Base-by-base conservation (phyloP, 768 basidiomycete genomes). In the Mycena latifolia region DNA sequence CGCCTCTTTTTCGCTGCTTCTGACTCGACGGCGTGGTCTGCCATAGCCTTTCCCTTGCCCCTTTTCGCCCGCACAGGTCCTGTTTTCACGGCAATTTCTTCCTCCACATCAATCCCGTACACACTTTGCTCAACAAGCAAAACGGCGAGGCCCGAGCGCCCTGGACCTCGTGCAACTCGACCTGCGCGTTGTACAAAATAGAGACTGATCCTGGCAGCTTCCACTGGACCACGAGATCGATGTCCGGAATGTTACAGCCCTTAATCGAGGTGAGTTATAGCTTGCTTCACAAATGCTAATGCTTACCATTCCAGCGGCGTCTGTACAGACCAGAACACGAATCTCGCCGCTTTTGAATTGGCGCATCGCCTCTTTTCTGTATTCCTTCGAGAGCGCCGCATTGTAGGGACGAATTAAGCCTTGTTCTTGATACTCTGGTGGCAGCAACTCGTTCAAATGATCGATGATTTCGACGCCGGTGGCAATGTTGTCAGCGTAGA, bases 291-390 rank as follows among this genome's bases (percentile, higher is more conserved):
- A 77, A 79, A 78, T 43, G 77, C 77, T 20, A 77, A 75, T 39
- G 78, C 79, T 65, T n/a, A n/a, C n/a, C n/a, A n/a, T n/a, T n/a
- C n/a, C n/a, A n/a, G n/a, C n/a, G n/a, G n/a, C n/a, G n/a, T 80
- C 79, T 0, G 79, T 80, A 60, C 78, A 79, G 10, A 79, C 69
- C 5, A 79, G 31, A 17, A 80, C 73, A 0, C 76, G 68, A 3
- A 80, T 59, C 0, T 18, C 24, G 0, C 78, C 77, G 0, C 35
- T 29, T 37, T 73, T 73, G 61, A 80, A 79, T 1, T 64, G 47
- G 0, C 45, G n/a, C 74, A 79, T 74, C 6, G 74, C 73, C 11
- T 54, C 29, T 11, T 53, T 17, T 1, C 75, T 71, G 60, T 77
- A 74, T 14, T 70, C 60, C 7, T 48, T 20, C 9, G 69, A 65